Base-by-base conservation (phyloP, 805 yeast genomes). In the Wickerhamiella allomyrinae region DNA sequence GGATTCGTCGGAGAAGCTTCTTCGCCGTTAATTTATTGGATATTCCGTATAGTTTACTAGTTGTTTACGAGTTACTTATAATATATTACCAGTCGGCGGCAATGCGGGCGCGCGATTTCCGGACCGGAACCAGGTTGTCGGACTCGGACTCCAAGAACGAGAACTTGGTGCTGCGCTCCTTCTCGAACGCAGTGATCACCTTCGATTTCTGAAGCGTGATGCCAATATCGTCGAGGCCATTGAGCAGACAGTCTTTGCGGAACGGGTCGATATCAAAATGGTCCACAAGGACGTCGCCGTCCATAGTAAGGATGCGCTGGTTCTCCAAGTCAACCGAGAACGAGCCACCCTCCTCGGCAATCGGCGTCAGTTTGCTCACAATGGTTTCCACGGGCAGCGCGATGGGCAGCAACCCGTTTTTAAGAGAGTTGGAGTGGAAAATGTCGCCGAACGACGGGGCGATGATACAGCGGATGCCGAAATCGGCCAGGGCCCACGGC, bases 361-460 rank as follows among this genome's bases (percentile, higher is more conserved):
- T 60, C 42, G 95, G 95, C 49, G 77, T 70, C 41, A 91, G 69
- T 64, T 81, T 84, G 44, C 67, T 70, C 34, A 65, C 54, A 50
- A 91, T 91, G 9, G 74, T 69, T 14, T 79, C 81, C 55, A 79
- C 86, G 20, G 86, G 80, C n/a, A 91, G 58, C 66, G 95, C 77
- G 57, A 91, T 85, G 45, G 97, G 97, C 50, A 91, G 68, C 61
- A 91, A 70, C 37, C 95, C 95, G 65, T 91, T 91, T 70, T 91
- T 91, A 70, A 83, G 83, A 42, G 96, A 87, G 70, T 91, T 91
- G 69, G 83, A 91, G 76, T 84, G 87, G 71, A 91, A 91, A 55
- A 91, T 91, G 65, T 91, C 98, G 62, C 97, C 98, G 54, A 89
- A 91, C 0, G 96, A 86, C 44, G 97, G 98, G 5, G 97, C 97